phyloP scores from a whole-genome alignment of 169 alveolate species.

The Plasmodium adleri region DNA sequence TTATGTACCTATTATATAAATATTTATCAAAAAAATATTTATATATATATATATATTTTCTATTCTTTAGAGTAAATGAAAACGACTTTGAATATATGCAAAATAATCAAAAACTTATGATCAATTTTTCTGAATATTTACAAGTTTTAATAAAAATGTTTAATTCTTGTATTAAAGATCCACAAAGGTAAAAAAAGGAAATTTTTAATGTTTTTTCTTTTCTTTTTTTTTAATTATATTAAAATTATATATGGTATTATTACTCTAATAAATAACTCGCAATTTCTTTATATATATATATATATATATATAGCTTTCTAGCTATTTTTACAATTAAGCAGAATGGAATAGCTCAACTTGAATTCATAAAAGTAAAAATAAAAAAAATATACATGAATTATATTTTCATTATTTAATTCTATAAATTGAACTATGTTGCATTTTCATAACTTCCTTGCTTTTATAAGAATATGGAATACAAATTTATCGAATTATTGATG shows the following conservation, averaged over 20 bases:
- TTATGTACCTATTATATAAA: neutral
- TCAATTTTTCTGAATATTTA: constrained; percentile 92
- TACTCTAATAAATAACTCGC: too few relatives aligned
- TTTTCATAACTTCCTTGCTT: constrained; percentile 7
- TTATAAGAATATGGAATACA: constrained; percentile 93
- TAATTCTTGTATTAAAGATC: constrained; percentile 95
- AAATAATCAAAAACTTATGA: constrained; percentile 93
- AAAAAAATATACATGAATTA: neutral
- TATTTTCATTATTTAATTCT: too few relatives aligned
- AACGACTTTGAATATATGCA: constrained; percentile 89
- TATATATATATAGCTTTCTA: constrained; percentile 81
- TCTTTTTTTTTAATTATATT: constrained; percentile 2
- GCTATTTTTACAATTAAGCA: constrained; percentile 91
- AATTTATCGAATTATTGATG: constrained; percentile 93
- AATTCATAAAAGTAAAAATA: constrained; percentile 86
- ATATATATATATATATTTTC: neutral
- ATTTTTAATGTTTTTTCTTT: neutral
- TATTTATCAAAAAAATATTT: neutral
- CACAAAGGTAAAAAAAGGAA: constrained; percentile 84
- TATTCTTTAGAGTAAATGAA: constrained; percentile 85
- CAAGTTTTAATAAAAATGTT: constrained; percentile 92
- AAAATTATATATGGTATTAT: neutral
- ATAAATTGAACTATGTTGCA: neutral
- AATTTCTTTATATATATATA: neutral
- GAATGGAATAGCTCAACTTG: constrained; percentile 90